Base-by-base conservation (phyloP, 768 basidiomycete genomes). In the Boletus reticulatus region DNA sequence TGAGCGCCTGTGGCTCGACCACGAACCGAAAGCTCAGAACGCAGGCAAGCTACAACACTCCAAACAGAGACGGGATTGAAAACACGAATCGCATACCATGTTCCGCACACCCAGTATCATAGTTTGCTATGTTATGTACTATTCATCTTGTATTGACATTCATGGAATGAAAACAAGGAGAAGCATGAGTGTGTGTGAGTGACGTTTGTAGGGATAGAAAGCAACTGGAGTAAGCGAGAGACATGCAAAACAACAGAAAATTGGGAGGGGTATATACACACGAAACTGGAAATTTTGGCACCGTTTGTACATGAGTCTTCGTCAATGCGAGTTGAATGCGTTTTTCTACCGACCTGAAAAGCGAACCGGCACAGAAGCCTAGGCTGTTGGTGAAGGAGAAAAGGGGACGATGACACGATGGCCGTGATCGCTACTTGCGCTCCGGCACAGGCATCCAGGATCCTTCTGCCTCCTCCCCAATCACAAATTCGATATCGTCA, bases 401-500 rank as follows among this genome's bases (percentile, higher is more conserved):
- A 66, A 50, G 34, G n/a, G 48, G 31, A 19, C 34, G 27, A 43
- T 19, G 34, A 22, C 29, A 24, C 9, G 20, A 43, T 17, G 41
- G 32, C 2, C 7, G 45, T 9, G 48, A 34, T 65, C 57, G 62
- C 39, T 55, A 57, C 53, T 59, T 68, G 58, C 71, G 71, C 57
- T 74, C 67, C 43, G 70, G 66, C 34, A 63, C 66, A 43, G 71
- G 64, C 59, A 70, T 72, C 73, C 73, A 75, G 4, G 67, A 63
- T 36, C 60, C 72, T 48, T 73, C 74, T n/a, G 72, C 72, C 54
- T 77, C 78, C 55, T 76, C 67, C 41, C 80, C 81, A 67, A 88
- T 79, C 38, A 88, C 86, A 59, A 88, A 85, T n/a, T 81, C 85
- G n/a, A 88, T 80, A 39, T 88, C 85, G 32, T 87, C 87, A n/a